Evolutionary conservation across 257 asterid genomes (phyloP), one percentile per base, ranked within the genome.

Genomic region (Euphrasia confusa): DNA sequence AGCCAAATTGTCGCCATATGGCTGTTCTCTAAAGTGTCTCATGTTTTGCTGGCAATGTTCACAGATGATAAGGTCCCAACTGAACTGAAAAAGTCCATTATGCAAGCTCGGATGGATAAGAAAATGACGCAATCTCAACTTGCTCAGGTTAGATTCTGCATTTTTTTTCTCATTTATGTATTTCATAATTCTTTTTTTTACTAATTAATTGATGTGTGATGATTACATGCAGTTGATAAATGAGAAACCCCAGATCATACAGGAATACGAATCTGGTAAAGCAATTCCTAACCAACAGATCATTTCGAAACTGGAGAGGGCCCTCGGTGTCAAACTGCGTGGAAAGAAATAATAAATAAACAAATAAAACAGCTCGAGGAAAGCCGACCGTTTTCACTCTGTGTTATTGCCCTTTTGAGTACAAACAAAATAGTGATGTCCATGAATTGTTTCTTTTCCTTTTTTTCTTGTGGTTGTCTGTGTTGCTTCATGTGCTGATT

Each of bases 51-150:
- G 26, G 17, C 9, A 18, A 1, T 50, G 9, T 50, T 7, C 26
- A 35, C 83, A 90, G 98, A 87, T 78, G 83, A 88, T 33, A 87
- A 83, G 79, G 98, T 90, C 45, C 94, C 98, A 15, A 75, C 80
- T 65, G 98, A 90, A 65, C 63, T 90, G 69, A 90, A 82, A 80
- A 88, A 78, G 77, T 87, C 96, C 13, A 84, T 90, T 75, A 83
- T 82, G 91, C 91, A 83, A 55, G 96, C 86, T 71, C 91, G 98
- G 40, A 79, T 70, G 81, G 95, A 85, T 4, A 90, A 88, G 83
- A 88, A 90, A 63, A 75, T 90, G 70, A 90, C 86, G 9, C 96
- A 88, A 72, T 47, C 95, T 72, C 94, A 90, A 75, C 93, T 90
- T 72, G 96, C 97, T 62, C 95, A 90, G 86, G 97, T 90, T 53